phyloP scores from a whole-genome alignment of 495 filamentous ascomycete genomes.

The Friedmanniomyces simplex region DNA sequence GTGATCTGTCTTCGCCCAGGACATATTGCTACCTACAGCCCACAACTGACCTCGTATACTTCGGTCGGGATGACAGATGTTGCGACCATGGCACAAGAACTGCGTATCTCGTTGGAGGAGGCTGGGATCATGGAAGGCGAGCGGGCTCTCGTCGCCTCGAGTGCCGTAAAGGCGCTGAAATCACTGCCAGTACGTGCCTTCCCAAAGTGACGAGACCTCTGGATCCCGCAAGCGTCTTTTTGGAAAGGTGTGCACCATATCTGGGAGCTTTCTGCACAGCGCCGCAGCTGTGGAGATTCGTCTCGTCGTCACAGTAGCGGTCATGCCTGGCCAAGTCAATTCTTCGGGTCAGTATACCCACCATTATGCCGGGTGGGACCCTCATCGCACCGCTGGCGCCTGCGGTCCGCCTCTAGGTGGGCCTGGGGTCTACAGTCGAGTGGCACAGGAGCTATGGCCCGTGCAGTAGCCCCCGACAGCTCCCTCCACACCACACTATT shows the following conservation, averaged over 20 bases:
- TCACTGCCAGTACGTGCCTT: no score
- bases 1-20: no score
- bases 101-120: conserved; percentile 9
- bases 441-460: background rate
- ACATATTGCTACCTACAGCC: no score
- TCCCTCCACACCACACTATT: background rate
- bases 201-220: no score
- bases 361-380: background rate
- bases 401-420: background rate
- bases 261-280: no score
- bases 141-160: background rate
- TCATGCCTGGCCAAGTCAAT: background rate
- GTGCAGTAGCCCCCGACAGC: background rate
- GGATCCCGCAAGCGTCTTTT: no score
- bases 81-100: conserved; percentile 22
- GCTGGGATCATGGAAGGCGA: conserved; percentile 21
- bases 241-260: no score
- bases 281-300: background rate
- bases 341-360: background rate
- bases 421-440: background rate
- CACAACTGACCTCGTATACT: no score
- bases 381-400: background rate
- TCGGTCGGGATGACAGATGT: no score
- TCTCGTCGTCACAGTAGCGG: background rate
- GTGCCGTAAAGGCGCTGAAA: no score